Base-by-base conservation (phyloP, 805 yeast species). In the Spathaspora sp. region DNA sequence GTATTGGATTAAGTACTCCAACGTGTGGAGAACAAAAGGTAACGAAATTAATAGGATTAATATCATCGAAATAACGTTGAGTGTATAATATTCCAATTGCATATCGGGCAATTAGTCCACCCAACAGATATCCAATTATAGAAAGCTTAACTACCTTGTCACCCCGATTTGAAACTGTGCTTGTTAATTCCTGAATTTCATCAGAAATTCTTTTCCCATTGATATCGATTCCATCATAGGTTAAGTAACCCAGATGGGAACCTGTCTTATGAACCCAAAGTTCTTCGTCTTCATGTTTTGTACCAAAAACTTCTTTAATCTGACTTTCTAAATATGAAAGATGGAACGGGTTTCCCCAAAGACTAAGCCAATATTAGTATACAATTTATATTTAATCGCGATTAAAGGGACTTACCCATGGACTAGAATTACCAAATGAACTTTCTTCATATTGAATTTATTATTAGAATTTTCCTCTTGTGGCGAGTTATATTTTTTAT, bases 181-280 rank as follows among this genome's bases (percentile, higher is more conserved):
- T 43, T 3, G 66, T 61, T 51, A 65, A 61, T 4, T 50, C 58
- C 19, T 57, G 40, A 47, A 90, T 83, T 66, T 90, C 96, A 49
- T 78, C 78, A 1, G 87, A 83, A 7, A 88, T 86, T 19, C 96
- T 72, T 47, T 82, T 74, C 1, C 96, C 96, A 61, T 94, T 89
- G 26, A 89, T 82, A 57, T 89, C 96, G 19, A 89, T 82, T 1
- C 97, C 97, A 62, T 90, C 97, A 59, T 89, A 85, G 2, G 96
- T 90, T 60, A 80, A 79, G 62, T 82, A 87, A 6, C 92, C 93
- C 50, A 81, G 78, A 60, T 87, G 89, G 0, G 85, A 74, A 14
- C 76, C 77, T 0, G 89, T 76, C 44, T 78, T 73, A 59, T 82
- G 79, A 19, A 81, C 76, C 2, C 77, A 64, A 1, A 69, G 35